Evolutionary conservation across 371 early-diverging fungal genomes (phyloP), one percentile per base, ranked within the genome.

Genomic region (Apophysomyces ossiformis): DNA sequence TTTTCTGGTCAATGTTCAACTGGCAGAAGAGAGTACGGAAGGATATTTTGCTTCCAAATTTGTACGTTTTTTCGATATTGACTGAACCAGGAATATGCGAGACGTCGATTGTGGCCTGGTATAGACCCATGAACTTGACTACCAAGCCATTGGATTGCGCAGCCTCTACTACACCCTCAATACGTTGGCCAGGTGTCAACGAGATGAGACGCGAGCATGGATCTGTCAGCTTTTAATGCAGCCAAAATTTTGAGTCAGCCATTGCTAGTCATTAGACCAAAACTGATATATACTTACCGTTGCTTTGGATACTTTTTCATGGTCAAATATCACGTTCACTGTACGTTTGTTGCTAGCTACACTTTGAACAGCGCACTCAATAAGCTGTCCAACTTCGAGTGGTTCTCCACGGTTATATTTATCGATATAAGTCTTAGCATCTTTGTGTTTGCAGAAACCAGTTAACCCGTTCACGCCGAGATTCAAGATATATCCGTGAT

Each of bases 401-500:
- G 81, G 79, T 37, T 85, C 67, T 35, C 79, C 79, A 36, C 71
- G 61, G 71, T 87, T 87, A 72, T 77, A 82, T 61, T 79, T 72
- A 21, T 82, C 71, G 60, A 83, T 76, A 63, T 88, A 88, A 37
- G 72, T 70, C 66, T 84, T 76, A 5, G 89, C 80, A 61, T 90
- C 86, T 21, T 85, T 81, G 37, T 79, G 79, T 57, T 88, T 81
- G 57, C 93, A 79, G 69, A 94, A 94, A 9, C 88, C 92, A 37
- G 84, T 75, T 18, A 88, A 58, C 21, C 83, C 87, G 13, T 81
- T 75, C 57, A 94, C 78, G 56, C 95, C 95, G 38, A 89, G 66
- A 13, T 83, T 82, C n/a, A 95, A 66, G 60, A 92, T 73, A 65
- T 92, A 92, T 43, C 95, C 95, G 66, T 91, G 94, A 77, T 94